phyloP scores from a whole-genome alignment of 1,284 basidiomycete genomes.

The Malassezia pachydermatis region DNA sequence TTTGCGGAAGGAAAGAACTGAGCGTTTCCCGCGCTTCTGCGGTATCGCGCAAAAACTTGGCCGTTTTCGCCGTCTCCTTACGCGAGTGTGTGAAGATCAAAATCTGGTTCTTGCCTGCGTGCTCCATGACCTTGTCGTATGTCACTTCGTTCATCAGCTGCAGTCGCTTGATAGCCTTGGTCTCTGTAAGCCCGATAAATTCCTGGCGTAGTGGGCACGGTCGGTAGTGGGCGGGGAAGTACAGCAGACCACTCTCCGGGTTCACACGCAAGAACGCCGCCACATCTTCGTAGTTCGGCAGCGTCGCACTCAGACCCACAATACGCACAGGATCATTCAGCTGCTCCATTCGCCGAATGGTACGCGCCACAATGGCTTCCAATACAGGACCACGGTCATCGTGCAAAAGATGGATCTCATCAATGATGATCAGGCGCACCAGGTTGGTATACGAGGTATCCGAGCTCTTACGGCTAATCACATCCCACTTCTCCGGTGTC shows the following conservation, averaged over 20 bases:
- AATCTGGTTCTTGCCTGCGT: conserved; percentile 41
- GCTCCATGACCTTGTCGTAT: conserved; percentile 68
- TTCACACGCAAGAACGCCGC: conserved; percentile 95
- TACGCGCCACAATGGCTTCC: conserved; percentile 80
- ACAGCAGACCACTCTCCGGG: conserved; percentile 81
- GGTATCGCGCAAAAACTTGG: conserved; percentile 83
- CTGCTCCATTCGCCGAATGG: conserved; percentile 84
- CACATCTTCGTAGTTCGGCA: conserved; percentile 98
- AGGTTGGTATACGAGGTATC: conserved; percentile 96
- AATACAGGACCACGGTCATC: conserved; percentile 97
- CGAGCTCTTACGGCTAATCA: conserved; percentile 88
- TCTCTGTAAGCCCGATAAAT: conserved; percentile 95
- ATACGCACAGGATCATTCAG: conserved; percentile 72
- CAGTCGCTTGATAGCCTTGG: conserved; percentile 97
- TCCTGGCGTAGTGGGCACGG: conserved; percentile 93
- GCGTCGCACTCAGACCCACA: conserved; percentile 86
- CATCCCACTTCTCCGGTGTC: conserved; percentile 97
- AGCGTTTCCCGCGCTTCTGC: conserved; percentile 95
- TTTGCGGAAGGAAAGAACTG: conserved; percentile 66
- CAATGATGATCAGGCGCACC: conserved; percentile 90
- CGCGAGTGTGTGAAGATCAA: conserved; percentile 96
- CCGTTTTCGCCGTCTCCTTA: conserved; percentile 96
- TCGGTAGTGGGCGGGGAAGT: conserved; percentile 81
- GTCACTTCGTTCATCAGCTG: conserved; percentile 98
- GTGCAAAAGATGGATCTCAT: conserved; percentile 94